A percentile compares a stretch with the other conserved stretches of the same genome.
phyloP scores from a whole-genome alignment of 2,329 filamentous ascomycete genomes.

The Paradendryphiella salina region DNA sequence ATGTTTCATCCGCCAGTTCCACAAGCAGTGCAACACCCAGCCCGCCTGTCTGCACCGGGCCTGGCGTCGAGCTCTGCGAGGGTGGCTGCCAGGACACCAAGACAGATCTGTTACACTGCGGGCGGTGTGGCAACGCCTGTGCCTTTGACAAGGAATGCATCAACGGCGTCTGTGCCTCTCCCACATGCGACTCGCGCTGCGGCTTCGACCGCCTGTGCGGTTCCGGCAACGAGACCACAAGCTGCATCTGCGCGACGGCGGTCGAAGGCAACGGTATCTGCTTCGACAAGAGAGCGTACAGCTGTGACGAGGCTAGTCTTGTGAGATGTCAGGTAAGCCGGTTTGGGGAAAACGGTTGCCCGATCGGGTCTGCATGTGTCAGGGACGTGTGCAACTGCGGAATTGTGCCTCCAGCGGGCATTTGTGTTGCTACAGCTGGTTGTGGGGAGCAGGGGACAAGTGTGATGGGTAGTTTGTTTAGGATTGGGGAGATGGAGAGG shows the following conservation, averaged over 20 bases:
- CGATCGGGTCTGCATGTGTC: slow-evolving; percentile 24
- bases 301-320: slow-evolving; percentile 14
- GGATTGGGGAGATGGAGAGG: slow-evolving; percentile 19
- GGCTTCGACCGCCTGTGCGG: slow-evolving; percentile 32
- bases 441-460: slow-evolving; percentile 22
- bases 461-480: slow-evolving; percentile 19
- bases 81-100: slow-evolving; percentile 30
- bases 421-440: slow-evolving; percentile 27
- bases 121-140: slow-evolving; percentile 34
- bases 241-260: slow-evolving; percentile 37
- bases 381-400: slow-evolving; percentile 24
- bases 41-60: slow-evolving; percentile 19
- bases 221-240: slow-evolving; percentile 14
- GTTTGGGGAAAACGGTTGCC: slow-evolving; percentile 13
- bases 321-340: slow-evolving; percentile 5
- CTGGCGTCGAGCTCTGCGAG: slow-evolving; percentile 22
- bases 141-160: slow-evolving; percentile 26
- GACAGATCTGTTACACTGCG: slow-evolving; percentile 32
- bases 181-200: slow-evolving; percentile 38
- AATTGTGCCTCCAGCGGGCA: slow-evolving; percentile 10
- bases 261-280: slow-evolving; percentile 33
- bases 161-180: slow-evolving; percentile 42
- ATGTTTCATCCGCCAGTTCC: slow-evolving; percentile 1
- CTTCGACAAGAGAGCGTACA: slow-evolving; percentile 29
- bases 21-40: slow-evolving; percentile 5